phyloP scores from a whole-genome alignment of 148 eudicot genomes.

The Suaeda aralocaspica region DNA sequence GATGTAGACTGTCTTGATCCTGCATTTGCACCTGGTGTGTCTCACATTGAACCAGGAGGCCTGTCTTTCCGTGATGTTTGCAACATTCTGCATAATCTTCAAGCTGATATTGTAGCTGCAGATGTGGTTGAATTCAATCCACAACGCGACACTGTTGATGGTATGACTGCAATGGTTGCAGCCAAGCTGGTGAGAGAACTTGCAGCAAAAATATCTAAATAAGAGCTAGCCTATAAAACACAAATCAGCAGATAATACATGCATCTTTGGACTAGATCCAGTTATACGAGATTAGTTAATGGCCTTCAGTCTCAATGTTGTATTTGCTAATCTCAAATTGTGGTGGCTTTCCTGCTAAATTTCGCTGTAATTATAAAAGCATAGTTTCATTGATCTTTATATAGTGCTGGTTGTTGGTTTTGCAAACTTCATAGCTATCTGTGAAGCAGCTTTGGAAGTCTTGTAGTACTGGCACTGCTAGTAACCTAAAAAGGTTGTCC shows the following conservation, averaged over 20 bases:
- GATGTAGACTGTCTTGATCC: constrained; percentile 94
- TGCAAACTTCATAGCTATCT: not conserved
- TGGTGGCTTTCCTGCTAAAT: not conserved
- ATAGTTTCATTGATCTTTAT: not conserved
- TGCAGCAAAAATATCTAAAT: constrained; percentile 79
- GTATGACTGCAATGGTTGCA: constrained; percentile 99
- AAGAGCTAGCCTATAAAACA: not conserved
- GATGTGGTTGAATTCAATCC: constrained; percentile 98
- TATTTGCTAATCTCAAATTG: not conserved
- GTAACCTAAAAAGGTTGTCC: too few relatives aligned
- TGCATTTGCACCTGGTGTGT: constrained; percentile 94
- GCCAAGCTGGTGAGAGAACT: constrained; percentile 90
- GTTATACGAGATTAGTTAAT: not conserved
- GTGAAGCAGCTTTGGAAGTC: not conserved
- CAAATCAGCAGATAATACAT: not conserved
- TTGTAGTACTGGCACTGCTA: not conserved
- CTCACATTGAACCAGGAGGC: constrained; percentile 96
- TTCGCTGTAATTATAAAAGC: not conserved
- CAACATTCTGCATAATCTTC: constrained; percentile 88
- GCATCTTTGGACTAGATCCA: not conserved
- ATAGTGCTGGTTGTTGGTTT: not conserved
- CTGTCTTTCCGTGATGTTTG: constrained; percentile 87
- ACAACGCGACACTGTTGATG: constrained; percentile 93
- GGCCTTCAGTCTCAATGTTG: not conserved
- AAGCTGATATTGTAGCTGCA: constrained; percentile 81